Base-by-base conservation (phyloP, 2,329 filamentous ascomycete genomes). In the Colletotrichum trifolii region DNA sequence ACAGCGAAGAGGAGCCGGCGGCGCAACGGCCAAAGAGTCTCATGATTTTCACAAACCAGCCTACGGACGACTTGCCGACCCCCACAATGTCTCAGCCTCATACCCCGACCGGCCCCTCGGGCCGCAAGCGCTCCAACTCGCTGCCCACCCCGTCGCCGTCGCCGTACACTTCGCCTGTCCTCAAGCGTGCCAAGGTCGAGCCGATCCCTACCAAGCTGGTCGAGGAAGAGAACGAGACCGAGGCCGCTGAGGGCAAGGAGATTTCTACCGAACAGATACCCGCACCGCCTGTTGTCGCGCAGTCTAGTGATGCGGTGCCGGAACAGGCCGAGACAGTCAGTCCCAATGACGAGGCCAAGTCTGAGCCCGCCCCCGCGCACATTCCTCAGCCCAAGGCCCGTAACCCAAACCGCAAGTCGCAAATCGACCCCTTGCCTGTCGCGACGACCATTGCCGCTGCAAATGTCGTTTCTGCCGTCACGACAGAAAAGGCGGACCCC, bases 71-170 rank as follows among this genome's bases (percentile, higher is more conserved):
- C 34, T 69, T 76, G 3, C 75, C 76, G 5, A 76, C 76, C 1
- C 74, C 76, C 2, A 72, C 73, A 11, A 63, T 69, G 39, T 78
- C 78, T 8, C 75, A 77, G 54, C 76, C 77, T 4, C 71, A 76
- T 25, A 76, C 76, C 2, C 76, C 77, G 1, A 70, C 77, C 17
- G 56, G 77, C n/a, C 61, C 75, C n/a, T 61, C 71, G 34, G 50
- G 72, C 8, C 77, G 79, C 56, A 82, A 79, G 66, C 81, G 85
- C 35, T 81, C 84, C 3, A 80, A 76, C 60, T 87, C 85, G 4
- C 69, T 86, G 48, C 85, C 85, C 1, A 79, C 77, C 17, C 76
- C 77, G 5, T 69, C 74, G 4, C 68, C 70, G 12, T 72, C 71
- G 4, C 71, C 72, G 0, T 73, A 73, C 43, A 58, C 60, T 3